A percentile compares a stretch with the other conserved stretches of the same genome.
Conservation (phyloP, 2,329 filamentous ascomycete genomes). For the Aspergillus tanneri region DNA sequence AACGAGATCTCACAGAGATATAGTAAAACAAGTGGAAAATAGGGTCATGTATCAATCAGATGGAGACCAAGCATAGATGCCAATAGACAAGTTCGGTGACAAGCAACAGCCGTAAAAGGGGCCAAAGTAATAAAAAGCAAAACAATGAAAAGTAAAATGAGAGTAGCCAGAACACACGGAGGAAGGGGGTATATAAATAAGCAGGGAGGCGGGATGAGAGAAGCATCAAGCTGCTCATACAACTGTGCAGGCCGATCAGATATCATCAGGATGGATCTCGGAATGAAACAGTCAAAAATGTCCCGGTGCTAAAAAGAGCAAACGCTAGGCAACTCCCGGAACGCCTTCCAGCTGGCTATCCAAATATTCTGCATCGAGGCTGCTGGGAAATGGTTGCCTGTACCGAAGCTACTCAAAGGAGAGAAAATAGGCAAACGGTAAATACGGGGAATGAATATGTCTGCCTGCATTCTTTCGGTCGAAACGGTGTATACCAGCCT, state of each 20-base stretch:
- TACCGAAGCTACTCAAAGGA: conserved; percentile 1
- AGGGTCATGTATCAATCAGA: neutral
- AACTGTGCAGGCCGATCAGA: conserved; percentile 6
- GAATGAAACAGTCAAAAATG: conserved; percentile 1
- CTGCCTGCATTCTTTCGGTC: neutral
- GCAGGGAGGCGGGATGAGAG: conserved; percentile 4
- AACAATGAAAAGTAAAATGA: too few species aligned
- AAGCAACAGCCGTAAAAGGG: neutral
- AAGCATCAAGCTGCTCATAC: conserved; percentile 12
- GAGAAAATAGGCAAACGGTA: neutral
- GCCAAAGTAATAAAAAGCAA: too few species aligned
- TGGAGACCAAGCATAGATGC: neutral
- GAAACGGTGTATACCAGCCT: neutral
- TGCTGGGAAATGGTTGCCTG: neutral
- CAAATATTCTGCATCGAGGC: conserved; percentile 13
- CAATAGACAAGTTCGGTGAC: conserved; percentile 1
- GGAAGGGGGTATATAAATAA: conserved; percentile 15
- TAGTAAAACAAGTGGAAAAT: neutral
- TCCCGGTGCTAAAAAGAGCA: conserved; percentile 4
- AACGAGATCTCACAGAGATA: too few species aligned
- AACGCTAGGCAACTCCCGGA: conserved; percentile 11
- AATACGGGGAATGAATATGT: neutral
- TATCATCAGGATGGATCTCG: neutral
- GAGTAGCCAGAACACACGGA: too few species aligned
- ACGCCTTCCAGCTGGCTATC: conserved; percentile 15